These are phyloP conservation scores for Durio zibethinus DNA, from an alignment of 345 rosid genomes.

Conservation along the genomic window DNA sequence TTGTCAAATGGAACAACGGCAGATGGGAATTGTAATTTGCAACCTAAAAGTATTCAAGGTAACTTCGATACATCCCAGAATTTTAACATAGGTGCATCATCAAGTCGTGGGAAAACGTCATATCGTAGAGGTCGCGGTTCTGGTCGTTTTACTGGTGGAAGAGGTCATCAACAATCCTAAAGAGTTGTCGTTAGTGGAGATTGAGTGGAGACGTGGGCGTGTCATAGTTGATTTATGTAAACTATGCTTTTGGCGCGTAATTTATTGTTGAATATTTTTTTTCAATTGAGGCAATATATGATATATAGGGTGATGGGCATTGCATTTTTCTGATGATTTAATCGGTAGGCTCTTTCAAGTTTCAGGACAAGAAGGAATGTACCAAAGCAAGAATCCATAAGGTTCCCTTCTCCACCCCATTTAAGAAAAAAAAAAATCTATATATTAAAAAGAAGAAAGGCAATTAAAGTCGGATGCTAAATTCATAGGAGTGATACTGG, in stretches of 20 bases:
- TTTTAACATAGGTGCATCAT: constrained; percentile 37
- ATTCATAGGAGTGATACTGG: no score
- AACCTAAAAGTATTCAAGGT: constrained; percentile 13
- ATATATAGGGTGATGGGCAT: background rate
- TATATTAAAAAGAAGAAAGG: no score
- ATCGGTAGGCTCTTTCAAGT: background rate
- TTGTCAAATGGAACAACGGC: constrained; percentile 14
- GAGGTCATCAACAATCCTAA: constrained; percentile 15
- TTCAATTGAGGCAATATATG: background rate
- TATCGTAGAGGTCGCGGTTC: constrained; percentile 29
- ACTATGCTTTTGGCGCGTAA: background rate
- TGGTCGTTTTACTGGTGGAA: constrained; percentile 6
- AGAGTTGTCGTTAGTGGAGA: background rate
- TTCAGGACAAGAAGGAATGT: background rate
- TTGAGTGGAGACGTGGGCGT: background rate
- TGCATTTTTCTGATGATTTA: background rate
- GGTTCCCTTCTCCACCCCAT: no score
- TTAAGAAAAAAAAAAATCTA: no score
- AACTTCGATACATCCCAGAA: constrained; percentile 34
- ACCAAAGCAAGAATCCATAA: no score
- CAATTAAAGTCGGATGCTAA: no score
- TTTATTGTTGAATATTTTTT: background rate
- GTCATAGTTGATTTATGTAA: background rate
- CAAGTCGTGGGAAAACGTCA: constrained; percentile 41
- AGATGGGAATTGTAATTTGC: constrained; percentile 24